Evolutionary conservation across 495 filamentous ascomycete genomes (phyloP).

Genomic region (Hyaloscypha variabilis): DNA sequence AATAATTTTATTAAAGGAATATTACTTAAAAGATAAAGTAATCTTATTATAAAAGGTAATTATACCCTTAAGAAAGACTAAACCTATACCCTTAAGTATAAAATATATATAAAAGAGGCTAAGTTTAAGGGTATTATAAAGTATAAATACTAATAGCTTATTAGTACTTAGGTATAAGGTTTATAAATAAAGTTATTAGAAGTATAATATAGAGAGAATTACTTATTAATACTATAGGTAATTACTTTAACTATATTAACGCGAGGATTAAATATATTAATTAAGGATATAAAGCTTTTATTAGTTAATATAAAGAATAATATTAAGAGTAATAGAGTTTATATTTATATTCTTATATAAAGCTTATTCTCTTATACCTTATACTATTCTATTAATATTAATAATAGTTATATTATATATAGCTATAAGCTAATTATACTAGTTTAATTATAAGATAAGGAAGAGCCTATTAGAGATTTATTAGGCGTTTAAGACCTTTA

Average conservation of each 20-base stretch:
- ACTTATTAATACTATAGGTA: conserved; percentile 54
- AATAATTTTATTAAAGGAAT: conserved; percentile 15
- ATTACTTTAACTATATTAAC: conserved; percentile 64
- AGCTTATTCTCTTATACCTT: too few species aligned
- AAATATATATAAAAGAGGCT: conserved; percentile 43
- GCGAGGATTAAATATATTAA: conserved; percentile 46
- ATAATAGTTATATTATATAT: too few species aligned
- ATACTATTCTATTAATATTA: too few species aligned
- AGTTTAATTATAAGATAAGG: too few species aligned
- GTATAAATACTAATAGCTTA: conserved; percentile 39
- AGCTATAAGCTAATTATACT: too few species aligned
- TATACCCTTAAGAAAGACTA: not conserved
- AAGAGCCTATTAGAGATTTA: too few species aligned
- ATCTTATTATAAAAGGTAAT: not conserved
- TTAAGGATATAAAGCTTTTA: conserved; percentile 47
- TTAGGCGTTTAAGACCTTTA: too few species aligned
- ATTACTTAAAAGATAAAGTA: not conserved
- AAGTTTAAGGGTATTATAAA: conserved; percentile 55
- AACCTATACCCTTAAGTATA: not conserved
- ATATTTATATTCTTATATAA: too few species aligned
- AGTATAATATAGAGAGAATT: not conserved
- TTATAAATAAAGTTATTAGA: not conserved
- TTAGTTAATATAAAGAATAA: conserved; percentile 44
- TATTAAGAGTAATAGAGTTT: too few species aligned
- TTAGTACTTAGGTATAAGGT: conserved; percentile 44